Conservation (phyloP, 2,329 filamentous ascomycete genomes). For the Raffaelea ambrosiae region DNA sequence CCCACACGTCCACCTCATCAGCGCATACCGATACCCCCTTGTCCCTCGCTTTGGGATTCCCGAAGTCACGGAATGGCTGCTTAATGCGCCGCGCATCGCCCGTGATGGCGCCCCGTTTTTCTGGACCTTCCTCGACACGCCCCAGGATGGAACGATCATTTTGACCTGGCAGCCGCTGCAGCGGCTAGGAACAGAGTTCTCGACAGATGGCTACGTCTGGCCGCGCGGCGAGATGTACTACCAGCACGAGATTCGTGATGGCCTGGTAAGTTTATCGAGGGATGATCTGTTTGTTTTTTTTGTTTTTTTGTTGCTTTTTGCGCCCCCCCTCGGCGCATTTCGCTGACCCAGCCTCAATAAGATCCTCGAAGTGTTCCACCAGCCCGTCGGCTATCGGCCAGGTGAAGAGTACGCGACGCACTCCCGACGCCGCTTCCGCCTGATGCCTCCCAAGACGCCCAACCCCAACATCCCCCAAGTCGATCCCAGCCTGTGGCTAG, state of each 20-base stretch:
- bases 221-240: conserved; percentile 70
- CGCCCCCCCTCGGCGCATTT: too few relatives aligned
- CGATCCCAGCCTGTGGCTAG: conserved; percentile 80
- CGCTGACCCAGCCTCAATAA: not conserved
- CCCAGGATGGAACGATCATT: conserved; percentile 72
- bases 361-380: conserved; percentile 75
- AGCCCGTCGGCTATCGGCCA: conserved; percentile 66
- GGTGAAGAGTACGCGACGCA: conserved; percentile 70
- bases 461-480: conserved; percentile 59
- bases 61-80: conserved; percentile 74
- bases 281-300: too few relatives aligned
- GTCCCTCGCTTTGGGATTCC: conserved; percentile 63
- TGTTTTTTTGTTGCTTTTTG: too few relatives aligned
- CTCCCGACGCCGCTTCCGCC: conserved; percentile 76
- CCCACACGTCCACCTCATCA: conserved; percentile 84
- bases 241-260: conserved; percentile 60
- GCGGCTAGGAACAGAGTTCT: conserved; percentile 62
- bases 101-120: conserved; percentile 79
- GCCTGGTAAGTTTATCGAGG: conserved; percentile 45
- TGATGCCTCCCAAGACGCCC: conserved; percentile 62
- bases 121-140: conserved; percentile 85
- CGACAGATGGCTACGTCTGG: conserved; percentile 92
- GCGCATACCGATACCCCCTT: conserved; percentile 69
- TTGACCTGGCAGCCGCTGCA: conserved; percentile 82
- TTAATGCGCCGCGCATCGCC: conserved; percentile 76